Percentiles rank a stretch among this genome's conserved stretches.
phyloP scores from a whole-genome alignment of 495 filamentous ascomycete species.

The Cairneyella variabilis region DNA sequence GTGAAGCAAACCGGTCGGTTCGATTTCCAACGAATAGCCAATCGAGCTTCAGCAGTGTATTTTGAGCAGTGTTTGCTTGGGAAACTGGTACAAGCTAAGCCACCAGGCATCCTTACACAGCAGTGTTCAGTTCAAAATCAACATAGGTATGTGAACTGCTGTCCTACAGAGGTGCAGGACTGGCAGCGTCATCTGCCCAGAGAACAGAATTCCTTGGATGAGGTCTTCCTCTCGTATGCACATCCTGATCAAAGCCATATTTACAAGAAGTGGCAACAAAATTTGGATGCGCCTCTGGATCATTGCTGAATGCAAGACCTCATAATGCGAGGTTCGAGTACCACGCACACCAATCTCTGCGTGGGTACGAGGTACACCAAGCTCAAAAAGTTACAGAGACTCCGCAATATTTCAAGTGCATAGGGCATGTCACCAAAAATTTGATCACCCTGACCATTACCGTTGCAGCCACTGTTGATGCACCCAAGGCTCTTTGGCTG shows the following conservation, averaged over 20 bases:
- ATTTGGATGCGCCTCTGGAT: not conserved
- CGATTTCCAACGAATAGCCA: constrained; percentile 4
- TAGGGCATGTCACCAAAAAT: too few relatives aligned
- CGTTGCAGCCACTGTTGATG: too few relatives aligned
- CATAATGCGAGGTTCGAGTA: not conserved
- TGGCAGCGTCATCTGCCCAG: constrained; percentile 15
- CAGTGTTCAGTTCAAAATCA: not conserved
- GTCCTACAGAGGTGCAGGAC: constrained; percentile 12
- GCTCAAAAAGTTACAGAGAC: not conserved
- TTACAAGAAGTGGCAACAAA: not conserved
- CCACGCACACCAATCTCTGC: not conserved
- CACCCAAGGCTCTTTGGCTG: not conserved
- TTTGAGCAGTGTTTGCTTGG: constrained; percentile 18
- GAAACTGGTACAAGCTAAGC: constrained; percentile 11
- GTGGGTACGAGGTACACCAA: not conserved
- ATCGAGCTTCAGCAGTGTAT: not conserved
- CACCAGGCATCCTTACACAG: constrained; percentile 17
- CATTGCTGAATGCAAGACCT: not conserved
- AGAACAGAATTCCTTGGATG: constrained; percentile 16
- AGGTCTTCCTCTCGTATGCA: not conserved
- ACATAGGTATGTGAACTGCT: constrained; percentile 14
- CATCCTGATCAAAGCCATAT: not conserved
- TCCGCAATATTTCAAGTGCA: too few relatives aligned
- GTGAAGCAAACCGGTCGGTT: constrained; percentile 19
- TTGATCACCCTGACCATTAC: too few relatives aligned